Base-by-base conservation (phyloP, 2,329 filamentous ascomycete genomes). In the Chrysoporthe puriensis region DNA sequence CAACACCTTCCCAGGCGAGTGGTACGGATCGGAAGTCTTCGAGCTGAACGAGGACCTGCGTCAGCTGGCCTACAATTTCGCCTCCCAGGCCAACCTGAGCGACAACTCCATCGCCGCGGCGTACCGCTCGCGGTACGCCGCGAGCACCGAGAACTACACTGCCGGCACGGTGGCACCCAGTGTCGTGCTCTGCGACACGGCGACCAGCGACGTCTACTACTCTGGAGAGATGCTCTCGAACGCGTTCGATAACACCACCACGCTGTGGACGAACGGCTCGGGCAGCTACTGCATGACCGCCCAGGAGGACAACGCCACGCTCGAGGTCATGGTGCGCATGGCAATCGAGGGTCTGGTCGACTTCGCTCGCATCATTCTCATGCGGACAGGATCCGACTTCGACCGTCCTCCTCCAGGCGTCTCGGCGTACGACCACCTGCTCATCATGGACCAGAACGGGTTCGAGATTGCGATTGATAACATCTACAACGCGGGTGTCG, bases 191-290 rank as follows among this genome's bases (percentile, higher is more conserved):
- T 92, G 90, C 73, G 91, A 93, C 73, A 83, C 85, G 6, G 88
- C 88, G 0, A 92, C 91, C 0, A 90, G 87, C 54, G 90, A 93
- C 73, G 89, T 91, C 18, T 93, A 92, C 79, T 93, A 85, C 77
- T 87, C 85, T 1, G 91, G 91, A 8, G 80, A 76, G 0, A 75
- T 87, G 26, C 83, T 93, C 2, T 82, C 85, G 11, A 83, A 86
- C 58, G 85, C 86, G 0, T 92, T 93, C 74, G 88, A 87, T 72
- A 88, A 90, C 70, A 90, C 86, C 26, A 90, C 88, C 3, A 77
- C 72, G 0, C 73, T 90, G 0, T 86, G 88, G 79, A 93, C 90
- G 2, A 92, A 92, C 73, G 89, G 89, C 3, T 86, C 84, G 0
- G 89, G 88, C 0, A 76, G 82, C 6, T 92, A 92, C 78, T 92